Evolutionary conservation across 768 basidiomycete genomes (phyloP).

Genomic region (Russula foetens): DNA sequence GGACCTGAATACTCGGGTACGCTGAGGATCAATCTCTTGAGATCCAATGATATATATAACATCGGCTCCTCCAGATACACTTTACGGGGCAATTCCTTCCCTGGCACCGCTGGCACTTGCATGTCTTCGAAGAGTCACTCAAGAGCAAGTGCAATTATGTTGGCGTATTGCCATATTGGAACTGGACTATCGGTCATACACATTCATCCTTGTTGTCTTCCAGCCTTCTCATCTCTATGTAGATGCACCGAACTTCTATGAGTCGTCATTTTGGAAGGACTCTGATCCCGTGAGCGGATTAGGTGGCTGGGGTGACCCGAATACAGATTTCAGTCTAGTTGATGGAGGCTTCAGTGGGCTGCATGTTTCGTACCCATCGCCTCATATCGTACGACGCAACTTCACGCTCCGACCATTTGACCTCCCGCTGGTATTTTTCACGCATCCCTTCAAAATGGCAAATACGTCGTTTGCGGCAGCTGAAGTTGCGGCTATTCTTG

Average conservation of each 20-base stretch:
- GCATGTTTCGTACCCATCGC: conserved; percentile 27
- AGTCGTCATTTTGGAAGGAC: conserved; percentile 22
- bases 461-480: conserved; percentile 25
- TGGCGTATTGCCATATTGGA: conserved; percentile 24
- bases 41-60: not conserved
- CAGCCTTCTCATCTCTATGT: too few relatives aligned
- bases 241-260: conserved; percentile 23
- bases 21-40: not conserved
- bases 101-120: conserved; percentile 25
- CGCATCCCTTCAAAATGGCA: conserved; percentile 21
- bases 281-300: conserved; percentile 21
- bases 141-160: conserved; percentile 22
- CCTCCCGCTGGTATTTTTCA: conserved; percentile 8
- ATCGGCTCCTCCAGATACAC: conserved; percentile 18
- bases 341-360: conserved; percentile 27
- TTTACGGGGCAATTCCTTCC: conserved; percentile 24
- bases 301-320: conserved; percentile 25
- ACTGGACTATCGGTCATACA: conserved; percentile 24
- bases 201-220: not conserved
- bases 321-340: conserved; percentile 20
- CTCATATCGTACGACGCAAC: conserved; percentile 29
- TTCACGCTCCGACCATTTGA: conserved; percentile 29
- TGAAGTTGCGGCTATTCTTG: conserved; percentile 23
- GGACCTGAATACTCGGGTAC: conserved; percentile 23
- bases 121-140: conserved; percentile 20